Evolutionary conservation across 2,329 filamentous ascomycete genomes (phyloP), one percentile per base, ranked within the genome.

Genomic region (Fusarium kyushuense): DNA sequence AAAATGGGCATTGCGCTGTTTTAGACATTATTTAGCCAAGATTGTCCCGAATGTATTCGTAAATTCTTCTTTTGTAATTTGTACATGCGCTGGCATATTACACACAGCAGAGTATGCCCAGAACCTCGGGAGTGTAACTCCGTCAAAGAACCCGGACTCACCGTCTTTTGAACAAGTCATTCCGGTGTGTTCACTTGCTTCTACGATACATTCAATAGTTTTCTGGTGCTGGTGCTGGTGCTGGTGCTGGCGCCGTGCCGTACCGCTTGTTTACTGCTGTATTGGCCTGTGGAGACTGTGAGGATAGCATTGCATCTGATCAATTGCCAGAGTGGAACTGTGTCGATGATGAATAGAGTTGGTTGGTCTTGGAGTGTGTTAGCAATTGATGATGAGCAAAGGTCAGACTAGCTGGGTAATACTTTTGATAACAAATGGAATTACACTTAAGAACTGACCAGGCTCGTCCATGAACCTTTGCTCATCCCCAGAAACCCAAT

Each of bases 91-190:
- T 67, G 63, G 54, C 47, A 38, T 17, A 17, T 16, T 10, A 42
- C 16, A 27, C 16, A 42, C 16, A 27, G 9, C 19, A 27, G 11
- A 17, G 16, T 8, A 40, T 21, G 19, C 13, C n/a, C 12, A 53
- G 21, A n/a, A 41, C 48, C 40, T 58, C 57, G 66, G 57, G 51
- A 51, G 41, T 69, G 38, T 51, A 53, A 51, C 51, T 69, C 66
- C 66, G 57, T 43, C 49, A 19, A 67, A 25, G 17, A 49, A 17
- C 9, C 23, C 43, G 36, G 54, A 38, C 66, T 69, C 66, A 69
- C 66, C 66, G 66, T 70, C 66, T 69, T 69, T 69, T 69, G 60
- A 43, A 32, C 27, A 53, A 33, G 29, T 27, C 35, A 42, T 25
- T 35, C n/a, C 38, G 23, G 35, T 49, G 32, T 19, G 53, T 45